Conservation (phyloP, 2,329 filamentous ascomycete species). For the Paramyrothecium roridum region DNA sequence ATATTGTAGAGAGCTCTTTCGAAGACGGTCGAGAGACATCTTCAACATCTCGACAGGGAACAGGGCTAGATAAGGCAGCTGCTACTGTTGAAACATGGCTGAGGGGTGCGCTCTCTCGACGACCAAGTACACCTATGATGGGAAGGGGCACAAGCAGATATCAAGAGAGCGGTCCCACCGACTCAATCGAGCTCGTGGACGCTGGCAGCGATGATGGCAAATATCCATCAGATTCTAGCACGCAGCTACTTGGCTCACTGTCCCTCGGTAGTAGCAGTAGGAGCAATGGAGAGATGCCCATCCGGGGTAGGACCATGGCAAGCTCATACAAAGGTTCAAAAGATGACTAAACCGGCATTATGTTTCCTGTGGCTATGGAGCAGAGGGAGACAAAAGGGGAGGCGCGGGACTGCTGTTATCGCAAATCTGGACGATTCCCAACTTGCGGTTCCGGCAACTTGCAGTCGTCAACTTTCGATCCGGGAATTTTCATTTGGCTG, state of each 20-base stretch:
- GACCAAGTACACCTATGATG: slow-evolving; percentile 48
- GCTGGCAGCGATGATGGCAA: slow-evolving; percentile 53
- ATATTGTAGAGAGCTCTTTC: slow-evolving; percentile 50
- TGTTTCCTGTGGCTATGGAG: too few species aligned
- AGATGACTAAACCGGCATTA: slow-evolving; percentile 24
- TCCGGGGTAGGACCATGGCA: slow-evolving; percentile 33
- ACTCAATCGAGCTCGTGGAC: slow-evolving; percentile 71
- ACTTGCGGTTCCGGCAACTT: neutral
- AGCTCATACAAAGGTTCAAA: slow-evolving; percentile 41
- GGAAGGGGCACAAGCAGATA: slow-evolving; percentile 23
- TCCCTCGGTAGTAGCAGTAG: slow-evolving; percentile 22
- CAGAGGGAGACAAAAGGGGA: neutral
- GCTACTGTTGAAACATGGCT: slow-evolving; percentile 90
- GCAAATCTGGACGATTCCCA: neutral
- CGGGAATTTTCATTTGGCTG: neutral
- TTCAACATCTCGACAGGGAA: slow-evolving; percentile 42
- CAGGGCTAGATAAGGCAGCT: slow-evolving; percentile 75
- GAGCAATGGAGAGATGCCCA: slow-evolving; percentile 31
- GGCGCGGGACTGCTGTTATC: neutral
- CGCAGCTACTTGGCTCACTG: slow-evolving; percentile 26
- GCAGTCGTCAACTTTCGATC: neutral
- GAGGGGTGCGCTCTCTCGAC: slow-evolving; percentile 71
- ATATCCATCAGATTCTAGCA: slow-evolving; percentile 14
- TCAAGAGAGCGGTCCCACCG: slow-evolving; percentile 41
- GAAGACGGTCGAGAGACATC: slow-evolving; percentile 42